Percentiles rank a stretch among this genome's conserved stretches.
phyloP scores from a whole-genome alignment of 2,329 filamentous ascomycete genomes.

The Sarocladium strictum region DNA sequence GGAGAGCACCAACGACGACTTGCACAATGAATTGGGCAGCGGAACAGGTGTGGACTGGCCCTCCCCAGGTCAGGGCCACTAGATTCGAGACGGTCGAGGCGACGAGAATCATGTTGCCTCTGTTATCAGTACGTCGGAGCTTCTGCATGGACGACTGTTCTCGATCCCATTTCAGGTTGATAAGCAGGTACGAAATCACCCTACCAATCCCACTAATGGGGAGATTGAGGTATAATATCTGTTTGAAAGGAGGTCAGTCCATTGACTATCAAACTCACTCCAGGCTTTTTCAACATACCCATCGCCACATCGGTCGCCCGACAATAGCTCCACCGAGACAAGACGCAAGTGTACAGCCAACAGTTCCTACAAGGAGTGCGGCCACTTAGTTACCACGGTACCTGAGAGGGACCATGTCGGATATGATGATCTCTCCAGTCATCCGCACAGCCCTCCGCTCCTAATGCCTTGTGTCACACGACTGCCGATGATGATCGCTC shows the following conservation, averaged over 20 bases:
- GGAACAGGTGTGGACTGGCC: slow-evolving; percentile 11
- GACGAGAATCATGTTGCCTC: slow-evolving; percentile 33
- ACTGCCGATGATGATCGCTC: slow-evolving; percentile 36
- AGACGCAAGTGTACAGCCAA: slow-evolving; percentile 24
- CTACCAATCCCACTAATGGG: slow-evolving; percentile 19
- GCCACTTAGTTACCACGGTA: slow-evolving; percentile 37
- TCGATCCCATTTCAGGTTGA: slow-evolving; percentile 15
- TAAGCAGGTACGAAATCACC: slow-evolving; percentile 15
- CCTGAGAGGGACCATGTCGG: slow-evolving; percentile 43
- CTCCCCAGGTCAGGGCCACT: slow-evolving; percentile 13
- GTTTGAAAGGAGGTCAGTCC: no score
- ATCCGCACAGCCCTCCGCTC: slow-evolving; percentile 19
- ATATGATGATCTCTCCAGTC: slow-evolving; percentile 27
- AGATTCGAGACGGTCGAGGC: slow-evolving; percentile 21
- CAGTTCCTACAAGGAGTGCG: slow-evolving; percentile 24
- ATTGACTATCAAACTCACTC: no score
- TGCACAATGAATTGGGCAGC: slow-evolving; percentile 18
- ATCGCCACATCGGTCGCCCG: slow-evolving; percentile 4
- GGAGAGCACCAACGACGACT: slow-evolving; percentile 31
- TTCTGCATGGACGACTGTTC: slow-evolving; percentile 10
- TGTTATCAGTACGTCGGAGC: slow-evolving; percentile 28
- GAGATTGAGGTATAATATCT: slow-evolving; percentile 33
- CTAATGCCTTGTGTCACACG: slow-evolving; percentile 36
- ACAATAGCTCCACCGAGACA: slow-evolving; percentile 10
- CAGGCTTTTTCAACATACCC: not conserved